Percentiles rank a stretch among this genome's conserved stretches.
Conservation (phyloP, 352 stramenopile genomes). For the Globisporangium iwayamae region DNA sequence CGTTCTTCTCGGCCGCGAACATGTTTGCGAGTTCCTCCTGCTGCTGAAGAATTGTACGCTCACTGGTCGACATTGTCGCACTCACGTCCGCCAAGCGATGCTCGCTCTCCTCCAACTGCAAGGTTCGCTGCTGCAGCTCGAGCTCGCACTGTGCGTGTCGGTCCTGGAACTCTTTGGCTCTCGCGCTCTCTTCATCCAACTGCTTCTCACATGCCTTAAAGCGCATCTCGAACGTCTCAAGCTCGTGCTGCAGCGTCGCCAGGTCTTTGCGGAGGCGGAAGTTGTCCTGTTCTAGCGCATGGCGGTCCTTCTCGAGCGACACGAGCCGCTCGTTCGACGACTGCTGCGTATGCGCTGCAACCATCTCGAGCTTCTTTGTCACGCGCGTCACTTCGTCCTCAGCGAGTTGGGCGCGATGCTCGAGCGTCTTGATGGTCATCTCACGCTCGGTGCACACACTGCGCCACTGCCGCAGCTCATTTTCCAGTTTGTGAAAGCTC, state of each 20-base stretch:
- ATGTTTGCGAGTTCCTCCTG: constrained; percentile 38
- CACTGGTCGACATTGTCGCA: constrained; percentile 30
- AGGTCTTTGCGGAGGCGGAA: constrained; percentile 43
- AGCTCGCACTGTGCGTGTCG: constrained; percentile 23
- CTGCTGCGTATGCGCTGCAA: constrained; percentile 37
- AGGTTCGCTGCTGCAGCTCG: constrained; percentile 25
- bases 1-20: constrained; percentile 42
- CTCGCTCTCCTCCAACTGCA: constrained; percentile 42
- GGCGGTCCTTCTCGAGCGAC: constrained; percentile 48
- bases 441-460: constrained; percentile 40
- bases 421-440: constrained; percentile 33
- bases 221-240: constrained; percentile 46
- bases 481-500: constrained; percentile 46
- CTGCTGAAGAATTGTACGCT: constrained; percentile 28
- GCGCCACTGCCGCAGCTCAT: constrained; percentile 37
- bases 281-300: constrained; percentile 53
- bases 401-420: constrained; percentile 36
- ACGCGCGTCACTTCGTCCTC: constrained; percentile 39
- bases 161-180: constrained; percentile 31
- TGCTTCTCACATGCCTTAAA: constrained; percentile 36
- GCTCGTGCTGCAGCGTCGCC: constrained; percentile 39
- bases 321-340: constrained; percentile 54
- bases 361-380: constrained; percentile 37
- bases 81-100: constrained; percentile 33
- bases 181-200: constrained; percentile 32